phyloP scores from a whole-genome alignment of 31 red algal genomes.

The Endocladia muricata region DNA sequence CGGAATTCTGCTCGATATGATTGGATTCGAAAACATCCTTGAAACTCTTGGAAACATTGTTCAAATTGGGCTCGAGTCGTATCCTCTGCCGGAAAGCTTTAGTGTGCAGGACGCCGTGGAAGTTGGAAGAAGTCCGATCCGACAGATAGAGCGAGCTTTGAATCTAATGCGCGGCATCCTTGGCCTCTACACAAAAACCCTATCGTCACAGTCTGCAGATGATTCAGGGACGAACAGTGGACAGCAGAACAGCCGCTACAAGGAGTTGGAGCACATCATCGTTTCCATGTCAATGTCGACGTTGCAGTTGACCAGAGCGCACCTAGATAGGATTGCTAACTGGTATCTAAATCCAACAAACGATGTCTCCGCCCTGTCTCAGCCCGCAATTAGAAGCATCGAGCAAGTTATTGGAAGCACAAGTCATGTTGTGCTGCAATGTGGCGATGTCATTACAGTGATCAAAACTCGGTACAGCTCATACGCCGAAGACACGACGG shows the following conservation, averaged over 20 bases:
- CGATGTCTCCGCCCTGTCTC: neutral
- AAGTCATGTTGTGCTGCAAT: neutral
- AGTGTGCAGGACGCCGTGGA: neutral
- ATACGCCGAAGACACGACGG: neutral
- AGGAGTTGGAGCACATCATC: slow-evolving; percentile 11
- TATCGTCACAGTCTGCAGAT: neutral
- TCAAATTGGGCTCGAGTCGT: neutral
- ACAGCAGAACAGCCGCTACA: no score
- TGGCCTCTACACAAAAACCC: neutral
- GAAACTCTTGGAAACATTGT: slow-evolving; percentile 45
- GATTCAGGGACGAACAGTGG: neutral
- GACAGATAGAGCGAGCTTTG: neutral
- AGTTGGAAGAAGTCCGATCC: neutral
- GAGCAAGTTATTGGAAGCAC: slow-evolving; percentile 9
- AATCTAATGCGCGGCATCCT: slow-evolving; percentile 1
- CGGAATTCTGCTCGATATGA: slow-evolving; percentile 51
- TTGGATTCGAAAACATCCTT: slow-evolving; percentile 44
- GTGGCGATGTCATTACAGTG: neutral
- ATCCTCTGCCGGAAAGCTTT: neutral
- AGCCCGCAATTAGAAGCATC: neutral
- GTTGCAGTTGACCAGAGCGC: neutral
- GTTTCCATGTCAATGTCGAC: neutral
- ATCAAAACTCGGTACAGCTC: slow-evolving; percentile 2
- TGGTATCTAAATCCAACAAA: slow-evolving; percentile 3
- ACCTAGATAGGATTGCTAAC: neutral